These are phyloP conservation scores for Patellaria atrata DNA, from an alignment of 495 filamentous ascomycete species.

Conservation along the genomic window DNA sequence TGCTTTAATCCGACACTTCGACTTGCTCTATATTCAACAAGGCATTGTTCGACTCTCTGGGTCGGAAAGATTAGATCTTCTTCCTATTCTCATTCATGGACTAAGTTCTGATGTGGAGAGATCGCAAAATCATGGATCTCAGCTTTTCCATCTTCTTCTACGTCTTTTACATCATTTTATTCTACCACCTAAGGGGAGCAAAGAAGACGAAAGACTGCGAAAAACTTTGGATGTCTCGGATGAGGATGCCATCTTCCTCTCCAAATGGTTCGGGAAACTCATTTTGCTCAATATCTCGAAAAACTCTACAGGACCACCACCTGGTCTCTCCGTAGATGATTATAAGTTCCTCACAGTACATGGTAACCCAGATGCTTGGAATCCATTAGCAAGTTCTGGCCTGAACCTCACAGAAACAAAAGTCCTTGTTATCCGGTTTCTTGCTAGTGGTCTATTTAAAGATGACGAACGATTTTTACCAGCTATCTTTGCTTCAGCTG, in stretches of 20 bases:
- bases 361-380: conserved; percentile 56
- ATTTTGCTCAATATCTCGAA: conserved; percentile 46
- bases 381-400: conserved; percentile 40
- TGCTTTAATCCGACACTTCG: conserved; percentile 71
- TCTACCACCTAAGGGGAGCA: conserved; percentile 58
- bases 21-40: conserved; percentile 78
- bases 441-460: conserved; percentile 71
- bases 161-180: conserved; percentile 56
- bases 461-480: conserved; percentile 72
- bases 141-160: conserved; percentile 73
- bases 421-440: conserved; percentile 48
- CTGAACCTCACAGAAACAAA: conserved; percentile 57
- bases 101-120: conserved; percentile 49
- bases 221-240: conserved; percentile 48
- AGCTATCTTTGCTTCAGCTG: conserved; percentile 65
- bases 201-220: conserved; percentile 59
- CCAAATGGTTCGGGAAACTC: conserved; percentile 65
- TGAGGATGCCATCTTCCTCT: conserved; percentile 59
- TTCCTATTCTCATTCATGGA: conserved; percentile 57
- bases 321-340: conserved; percentile 57
- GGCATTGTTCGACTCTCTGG: conserved; percentile 53
- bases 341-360: conserved; percentile 57
- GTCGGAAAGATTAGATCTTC: conserved; percentile 49
- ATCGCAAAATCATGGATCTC: conserved; percentile 46
- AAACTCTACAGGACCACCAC: conserved; percentile 15